Base-by-base conservation (phyloP, 106 monocot species). In the Dendrobium chrysotoxum region DNA sequence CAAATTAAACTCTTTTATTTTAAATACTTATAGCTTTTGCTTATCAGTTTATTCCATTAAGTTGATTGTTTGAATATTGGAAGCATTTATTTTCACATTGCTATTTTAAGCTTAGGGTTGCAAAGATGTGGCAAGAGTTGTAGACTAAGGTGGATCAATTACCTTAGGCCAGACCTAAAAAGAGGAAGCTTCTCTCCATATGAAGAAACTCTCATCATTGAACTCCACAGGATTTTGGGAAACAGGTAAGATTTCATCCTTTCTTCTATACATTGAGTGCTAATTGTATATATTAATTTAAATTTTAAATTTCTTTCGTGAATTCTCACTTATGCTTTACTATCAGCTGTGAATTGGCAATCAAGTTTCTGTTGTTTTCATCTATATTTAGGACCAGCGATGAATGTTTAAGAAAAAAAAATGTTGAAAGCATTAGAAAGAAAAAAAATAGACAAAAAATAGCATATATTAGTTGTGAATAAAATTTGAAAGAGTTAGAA, bases 61-160 rank as follows among this genome's bases (percentile, higher is more conserved):
- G 25, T 65, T 23, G 8, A 65, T 65, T 64, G 64, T 64, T 64
- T 64, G 64, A 64, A 64, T 9, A 8, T 25, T 64, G 23, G 64
- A 25, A 26, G 5, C n/a, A 64, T 64, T 5, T 0, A 64, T 26
- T 26, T 64, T 64, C 64, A 23, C 23, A 64, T 25, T 65, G 6
- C 8, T 17, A 57, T 25, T 2, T 0, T 12, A 65, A 65, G 6
- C 64, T 28, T 74, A 90, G 90, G 90, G 4, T 46, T 90, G 16
- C 85, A 88, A 68, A 85, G 90, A 58, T 90, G 90, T 71, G 90
- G 90, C 26, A 90, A 90, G 86, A 90, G 90, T 39, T 90, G 90
- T 61, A 79, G 90, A 28, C 79, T 90, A 75, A 81, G 90, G 79
- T 90, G 90, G 90, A 90, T 90, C 28, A 90, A 90, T 28, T 90